Evolutionary conservation across 192 early-diverging fungal species (phyloP).

Genomic region (Rhizoclosmatium sp.): DNA sequence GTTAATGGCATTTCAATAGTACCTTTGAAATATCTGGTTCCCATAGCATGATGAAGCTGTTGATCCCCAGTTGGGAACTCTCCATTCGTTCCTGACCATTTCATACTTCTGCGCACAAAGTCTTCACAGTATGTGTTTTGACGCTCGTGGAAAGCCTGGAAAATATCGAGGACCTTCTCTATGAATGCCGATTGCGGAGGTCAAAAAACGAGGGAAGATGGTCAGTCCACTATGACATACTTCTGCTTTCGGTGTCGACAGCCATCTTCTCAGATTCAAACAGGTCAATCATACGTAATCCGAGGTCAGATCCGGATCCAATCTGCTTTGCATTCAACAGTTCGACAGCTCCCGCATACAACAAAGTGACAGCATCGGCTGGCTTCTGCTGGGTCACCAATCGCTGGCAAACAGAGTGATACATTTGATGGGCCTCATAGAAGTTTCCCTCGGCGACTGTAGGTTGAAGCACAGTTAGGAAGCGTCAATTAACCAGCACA

Average conservation of each 20-base stretch:
- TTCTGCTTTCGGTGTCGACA: constrained; percentile 74
- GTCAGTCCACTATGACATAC: constrained; percentile 45
- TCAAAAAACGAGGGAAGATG: not conserved
- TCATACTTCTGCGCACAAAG: constrained; percentile 35
- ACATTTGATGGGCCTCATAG: constrained; percentile 98
- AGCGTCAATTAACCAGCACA: not conserved
- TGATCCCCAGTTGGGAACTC: constrained; percentile 68
- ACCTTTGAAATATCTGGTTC: constrained; percentile 73
- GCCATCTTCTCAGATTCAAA: constrained; percentile 73
- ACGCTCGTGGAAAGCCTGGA: constrained; percentile 23
- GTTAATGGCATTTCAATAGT: constrained; percentile 32
- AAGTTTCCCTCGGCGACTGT: constrained; percentile 74
- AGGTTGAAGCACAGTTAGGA: not conserved
- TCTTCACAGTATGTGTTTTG: constrained; percentile 37
- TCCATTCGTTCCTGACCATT: constrained; percentile 69
- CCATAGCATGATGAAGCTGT: constrained; percentile 77
- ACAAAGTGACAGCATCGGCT: constrained; percentile 75
- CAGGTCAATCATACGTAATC: constrained; percentile 82
- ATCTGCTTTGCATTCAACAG: constrained; percentile 83
- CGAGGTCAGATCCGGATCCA: constrained; percentile 84
- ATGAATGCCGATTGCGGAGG: constrained; percentile 22
- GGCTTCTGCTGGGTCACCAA: constrained; percentile 86
- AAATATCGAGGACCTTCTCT: constrained; percentile 64
- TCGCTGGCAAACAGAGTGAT: constrained; percentile 89
- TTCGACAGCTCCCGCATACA: constrained; percentile 80